Conservation (phyloP, 1,139 yeast species). For the Lodderomyces parapsilosis region DNA sequence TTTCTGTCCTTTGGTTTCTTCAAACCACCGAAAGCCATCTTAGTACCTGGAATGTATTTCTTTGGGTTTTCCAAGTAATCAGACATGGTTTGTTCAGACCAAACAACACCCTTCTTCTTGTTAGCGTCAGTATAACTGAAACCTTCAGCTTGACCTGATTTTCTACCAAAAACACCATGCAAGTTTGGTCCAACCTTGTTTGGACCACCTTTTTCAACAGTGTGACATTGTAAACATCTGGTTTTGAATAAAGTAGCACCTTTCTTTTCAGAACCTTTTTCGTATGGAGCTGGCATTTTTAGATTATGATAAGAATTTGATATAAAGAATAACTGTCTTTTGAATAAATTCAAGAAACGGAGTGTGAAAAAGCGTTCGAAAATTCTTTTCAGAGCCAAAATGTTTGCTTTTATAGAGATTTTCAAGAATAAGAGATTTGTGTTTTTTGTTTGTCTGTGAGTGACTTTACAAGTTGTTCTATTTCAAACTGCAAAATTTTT, state of each 20-base stretch:
- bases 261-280: constrained; percentile 86
- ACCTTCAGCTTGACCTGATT: constrained; percentile 89
- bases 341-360: not conserved
- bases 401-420: not conserved
- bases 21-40: constrained; percentile 99
- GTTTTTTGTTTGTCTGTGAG: not conserved
- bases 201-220: constrained; percentile 93
- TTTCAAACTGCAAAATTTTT: constrained; percentile 9
- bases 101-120: constrained; percentile 89
- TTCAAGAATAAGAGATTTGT: not conserved
- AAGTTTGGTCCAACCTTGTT: constrained; percentile 99
- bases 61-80: constrained; percentile 99
- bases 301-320: constrained; percentile 2
- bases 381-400: not conserved
- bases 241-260: constrained; percentile 99
- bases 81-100: constrained; percentile 87
- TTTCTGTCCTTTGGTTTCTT: constrained; percentile 99
- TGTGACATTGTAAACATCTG: constrained; percentile 99
- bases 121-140: constrained; percentile 97
- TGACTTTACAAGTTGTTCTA: constrained; percentile 2
- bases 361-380: not conserved
- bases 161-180: constrained; percentile 91
- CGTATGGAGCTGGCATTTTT: constrained; percentile 62
- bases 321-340: not conserved
- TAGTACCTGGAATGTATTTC: constrained; percentile 99